phyloP scores from a whole-genome alignment of 805 yeast species.

The Spathaspora arborariae region DNA sequence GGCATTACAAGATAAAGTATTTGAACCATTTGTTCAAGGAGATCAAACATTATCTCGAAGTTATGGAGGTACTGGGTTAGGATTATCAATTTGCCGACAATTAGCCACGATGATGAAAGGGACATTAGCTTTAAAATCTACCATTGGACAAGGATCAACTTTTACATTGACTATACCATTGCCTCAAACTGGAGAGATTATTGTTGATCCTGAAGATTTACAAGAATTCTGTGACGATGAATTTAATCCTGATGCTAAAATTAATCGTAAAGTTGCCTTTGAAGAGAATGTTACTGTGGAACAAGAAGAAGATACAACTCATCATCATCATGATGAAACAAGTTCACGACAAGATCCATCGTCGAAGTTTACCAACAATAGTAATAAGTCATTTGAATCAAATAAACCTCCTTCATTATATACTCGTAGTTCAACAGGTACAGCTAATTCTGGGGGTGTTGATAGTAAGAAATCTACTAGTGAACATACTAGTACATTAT shows the following conservation, averaged over 20 bases:
- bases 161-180: slow-evolving; percentile 79
- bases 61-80: slow-evolving; percentile 95
- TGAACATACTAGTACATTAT: slow-evolving; percentile 13
- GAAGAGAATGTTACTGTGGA: slow-evolving; percentile 9
- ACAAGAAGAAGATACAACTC: neutral
- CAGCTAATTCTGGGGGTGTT: slow-evolving; percentile 32
- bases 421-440: slow-evolving; percentile 49
- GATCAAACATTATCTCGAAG: slow-evolving; percentile 89
- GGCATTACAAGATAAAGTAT: slow-evolving; percentile 74
- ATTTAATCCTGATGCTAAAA: slow-evolving; percentile 53
- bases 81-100: slow-evolving; percentile 84
- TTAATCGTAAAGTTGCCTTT: slow-evolving; percentile 49
- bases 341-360: too few species aligned
- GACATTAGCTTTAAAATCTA: slow-evolving; percentile 67
- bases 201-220: slow-evolving; percentile 33
- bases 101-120: slow-evolving; percentile 91
- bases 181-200: slow-evolving; percentile 57
- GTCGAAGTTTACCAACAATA: slow-evolving; percentile 2
- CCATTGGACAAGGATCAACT: slow-evolving; percentile 78
- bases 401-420: slow-evolving; percentile 46
- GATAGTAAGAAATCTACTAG: slow-evolving; percentile 3
- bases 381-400: slow-evolving; percentile 17
- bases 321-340: neutral
- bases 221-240: slow-evolving; percentile 58
- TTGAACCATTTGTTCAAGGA: slow-evolving; percentile 97